A percentile compares a stretch with the other conserved stretches of the same genome.
Conservation (phyloP, 805 yeast species). For the Dipodascopsis uninucleata region DNA sequence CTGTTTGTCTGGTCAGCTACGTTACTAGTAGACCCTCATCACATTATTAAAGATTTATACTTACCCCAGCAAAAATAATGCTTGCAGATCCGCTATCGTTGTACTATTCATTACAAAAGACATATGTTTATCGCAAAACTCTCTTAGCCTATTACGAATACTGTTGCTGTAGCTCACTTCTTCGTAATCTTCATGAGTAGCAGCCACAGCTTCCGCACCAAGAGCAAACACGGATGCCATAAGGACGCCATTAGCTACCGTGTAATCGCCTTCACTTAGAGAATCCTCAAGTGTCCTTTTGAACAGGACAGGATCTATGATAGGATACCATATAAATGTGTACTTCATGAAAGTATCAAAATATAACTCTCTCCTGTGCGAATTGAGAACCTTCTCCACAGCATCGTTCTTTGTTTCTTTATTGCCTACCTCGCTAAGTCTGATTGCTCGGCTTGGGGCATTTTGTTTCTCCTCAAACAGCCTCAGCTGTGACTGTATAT, state of each 20-base stretch:
- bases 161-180: not conserved
- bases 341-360: slow-evolving; percentile 1
- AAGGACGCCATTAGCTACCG: not conserved
- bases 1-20: too few species aligned
- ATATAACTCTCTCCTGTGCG: too few species aligned
- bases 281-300: not conserved
- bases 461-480: not conserved
- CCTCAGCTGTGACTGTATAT: not conserved
- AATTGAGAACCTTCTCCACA: too few species aligned
- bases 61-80: not conserved
- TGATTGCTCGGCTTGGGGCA: not conserved
- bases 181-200: not conserved
- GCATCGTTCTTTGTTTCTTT: not conserved
- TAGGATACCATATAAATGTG: not conserved
- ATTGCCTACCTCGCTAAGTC: slow-evolving; percentile 1
- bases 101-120: not conserved
- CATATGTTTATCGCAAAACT: slow-evolving; percentile 2
- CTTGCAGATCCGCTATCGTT: not conserved
- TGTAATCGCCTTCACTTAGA: not conserved
- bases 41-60: not conserved
- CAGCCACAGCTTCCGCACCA: too few species aligned
- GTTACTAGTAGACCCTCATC: not conserved
- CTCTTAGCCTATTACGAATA: too few species aligned
- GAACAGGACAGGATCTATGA: not conserved
- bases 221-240: slow-evolving; percentile 1